Evolutionary conservation across 2,329 filamentous ascomycete species (phyloP), one percentile per base, ranked within the genome.

Genomic region (Ceratocystis papillata): DNA sequence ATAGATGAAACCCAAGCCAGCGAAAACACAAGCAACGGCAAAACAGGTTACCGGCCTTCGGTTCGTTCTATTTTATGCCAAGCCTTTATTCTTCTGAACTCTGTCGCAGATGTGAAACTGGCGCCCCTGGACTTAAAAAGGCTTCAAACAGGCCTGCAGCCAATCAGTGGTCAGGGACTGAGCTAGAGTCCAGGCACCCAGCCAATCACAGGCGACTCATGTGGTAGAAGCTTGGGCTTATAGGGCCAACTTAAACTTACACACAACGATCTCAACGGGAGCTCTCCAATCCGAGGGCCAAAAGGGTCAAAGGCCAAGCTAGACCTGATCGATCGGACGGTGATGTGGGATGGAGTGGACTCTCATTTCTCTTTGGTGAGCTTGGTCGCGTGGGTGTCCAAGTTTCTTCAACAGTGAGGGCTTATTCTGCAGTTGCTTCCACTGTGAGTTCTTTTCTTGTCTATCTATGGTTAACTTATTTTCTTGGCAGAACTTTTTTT

Each of bases 71-170:
- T 59, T 30, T 8, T n/a, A n/a, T 25, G 55, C 55, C 55, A 59
- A 59, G 55, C 28, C 55, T 20, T 12, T 17, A 28, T 17, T n/a
- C 53, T 57, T 57, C 28, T 33, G 22, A n/a, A 59, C 30, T 28
- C 45, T 64, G 67, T 65, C 50, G 48, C 69, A 71, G 5, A 68
- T 69, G 46, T 68, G 70, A 50, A 69, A 69, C 44, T 8, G 25
- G 64, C 62, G 57, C 65, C 69, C 59, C 68, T 65, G 68, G 55
- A 20, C 28, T 25, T 28, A 53, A 53, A 28, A 12, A 25, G 48
- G 48, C 48, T 28, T 22, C 17, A 48, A 55, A 55, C 22, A 15
- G 50, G 5, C 50, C 17, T n/a, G 12, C 17, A n/a, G 55, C 55
- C 55, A 59, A 59, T 33, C 28, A 59, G 25, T n/a, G 55, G 30